A percentile compares a stretch with the other conserved stretches of the same genome.
These are phyloP conservation scores for Exophiala spinifera DNA, from an alignment of 2,329 filamentous ascomycete species.

Conservation along the genomic window DNA sequence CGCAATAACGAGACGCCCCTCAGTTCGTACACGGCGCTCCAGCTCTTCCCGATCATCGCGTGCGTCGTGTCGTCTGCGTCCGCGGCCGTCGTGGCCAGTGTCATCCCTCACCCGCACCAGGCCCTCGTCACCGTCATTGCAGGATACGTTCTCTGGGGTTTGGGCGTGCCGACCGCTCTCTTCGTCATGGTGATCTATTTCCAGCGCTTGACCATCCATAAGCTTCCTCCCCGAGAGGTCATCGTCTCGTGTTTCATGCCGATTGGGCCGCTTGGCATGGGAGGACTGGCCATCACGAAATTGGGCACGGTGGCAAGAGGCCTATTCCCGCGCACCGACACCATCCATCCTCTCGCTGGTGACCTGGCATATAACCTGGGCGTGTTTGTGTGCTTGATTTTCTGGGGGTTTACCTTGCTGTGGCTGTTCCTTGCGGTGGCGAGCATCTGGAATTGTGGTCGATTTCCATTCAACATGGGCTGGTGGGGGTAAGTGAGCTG, in stretches of 20 bases:
- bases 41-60: conserved; percentile 64
- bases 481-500: conserved; percentile 50
- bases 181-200: conserved; percentile 67
- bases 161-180: conserved; percentile 53
- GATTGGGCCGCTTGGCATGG: conserved; percentile 64
- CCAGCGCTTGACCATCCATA: conserved; percentile 63
- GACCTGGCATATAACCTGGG: conserved; percentile 35
- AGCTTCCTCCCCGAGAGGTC: conserved; percentile 63
- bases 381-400: conserved; percentile 35
- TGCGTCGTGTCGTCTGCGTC: conserved; percentile 64
- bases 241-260: conserved; percentile 68
- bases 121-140: conserved; percentile 61
- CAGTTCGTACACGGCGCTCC: conserved; percentile 61
- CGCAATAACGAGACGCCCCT: conserved; percentile 44
- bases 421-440: conserved; percentile 40
- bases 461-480: conserved; percentile 60
- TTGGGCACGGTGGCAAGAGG: conserved; percentile 46
- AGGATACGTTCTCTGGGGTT: conserved; percentile 69
- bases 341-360: conserved; percentile 30
- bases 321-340: conserved; percentile 32
- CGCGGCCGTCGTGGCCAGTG: conserved; percentile 51
- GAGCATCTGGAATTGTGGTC: conserved; percentile 33
- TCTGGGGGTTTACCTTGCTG: conserved; percentile 39
- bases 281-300: conserved; percentile 57
- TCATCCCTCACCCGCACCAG: conserved; percentile 37